These are phyloP conservation scores for Entophlyctis luteolus DNA, from an alignment of 192 early-diverging fungal species.

Conservation along the genomic window DNA sequence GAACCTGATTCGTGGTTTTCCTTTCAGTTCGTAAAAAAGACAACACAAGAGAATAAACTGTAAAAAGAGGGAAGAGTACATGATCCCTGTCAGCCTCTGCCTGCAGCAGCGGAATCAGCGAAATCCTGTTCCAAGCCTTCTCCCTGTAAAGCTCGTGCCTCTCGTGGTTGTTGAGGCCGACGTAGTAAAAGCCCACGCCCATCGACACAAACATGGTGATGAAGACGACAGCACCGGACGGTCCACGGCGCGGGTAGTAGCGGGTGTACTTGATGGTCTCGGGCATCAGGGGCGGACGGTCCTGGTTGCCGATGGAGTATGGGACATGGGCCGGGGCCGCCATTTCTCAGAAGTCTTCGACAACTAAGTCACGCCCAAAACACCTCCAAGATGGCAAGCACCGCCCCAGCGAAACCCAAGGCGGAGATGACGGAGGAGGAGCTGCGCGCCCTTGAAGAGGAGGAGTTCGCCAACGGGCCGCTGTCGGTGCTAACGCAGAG, in stretches of 20 bases:
- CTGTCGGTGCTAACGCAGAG: constrained; percentile 87
- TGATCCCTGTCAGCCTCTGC: constrained; percentile 91
- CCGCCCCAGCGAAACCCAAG: too few relatives aligned
- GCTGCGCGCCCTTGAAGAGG: constrained; percentile 81
- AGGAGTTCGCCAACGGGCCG: constrained; percentile 95
- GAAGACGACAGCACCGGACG: constrained; percentile 82
- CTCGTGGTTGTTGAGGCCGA: constrained; percentile 63
- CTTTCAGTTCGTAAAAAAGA: background rate
- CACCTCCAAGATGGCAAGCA: too few relatives aligned
- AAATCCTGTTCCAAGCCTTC: constrained; percentile 88
- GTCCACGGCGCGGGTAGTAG: constrained; percentile 82
- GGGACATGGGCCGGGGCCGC: background rate
- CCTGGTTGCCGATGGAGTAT: constrained; percentile 46
- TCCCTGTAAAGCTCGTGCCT: constrained; percentile 64
- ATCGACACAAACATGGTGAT: constrained; percentile 67
- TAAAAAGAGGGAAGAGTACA: constrained; percentile 33
- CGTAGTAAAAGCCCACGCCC: constrained; percentile 77
- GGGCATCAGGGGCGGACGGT: constrained; percentile 73
- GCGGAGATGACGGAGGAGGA: constrained; percentile 82
- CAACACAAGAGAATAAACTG: background rate
- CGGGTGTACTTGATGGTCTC: constrained; percentile 81
- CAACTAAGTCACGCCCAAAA: background rate
- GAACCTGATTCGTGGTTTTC: background rate
- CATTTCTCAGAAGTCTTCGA: background rate
- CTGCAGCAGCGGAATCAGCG: constrained; percentile 84